These are phyloP conservation scores for Beta corolliflora DNA, from an alignment of 179 eudicot species.

Conservation along the genomic window DNA sequence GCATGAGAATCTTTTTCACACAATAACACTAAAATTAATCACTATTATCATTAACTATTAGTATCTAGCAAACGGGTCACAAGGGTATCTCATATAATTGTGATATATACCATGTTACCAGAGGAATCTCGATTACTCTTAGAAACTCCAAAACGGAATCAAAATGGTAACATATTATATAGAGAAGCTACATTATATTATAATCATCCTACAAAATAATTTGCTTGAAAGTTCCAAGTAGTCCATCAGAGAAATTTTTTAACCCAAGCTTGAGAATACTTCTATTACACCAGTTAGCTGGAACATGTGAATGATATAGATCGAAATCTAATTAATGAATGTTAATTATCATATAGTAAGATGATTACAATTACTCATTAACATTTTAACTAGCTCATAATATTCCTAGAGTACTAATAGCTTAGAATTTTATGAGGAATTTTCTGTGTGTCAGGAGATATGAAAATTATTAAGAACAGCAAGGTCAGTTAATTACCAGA, in stretches of 20 bases:
- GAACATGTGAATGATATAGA: slow-evolving; percentile 24
- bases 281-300: slow-evolving; percentile 17
- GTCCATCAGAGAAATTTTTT: not conserved
- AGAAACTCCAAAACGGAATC: not conserved
- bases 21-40: too few relatives aligned
- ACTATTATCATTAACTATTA: too few relatives aligned
- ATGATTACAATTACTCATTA: slow-evolving; percentile 1
- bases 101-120: too few relatives aligned
- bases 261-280: slow-evolving; percentile 2
- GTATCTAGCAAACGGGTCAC: too few relatives aligned
- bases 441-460: slow-evolving; percentile 6
- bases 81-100: too few relatives aligned
- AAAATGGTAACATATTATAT: not conserved
- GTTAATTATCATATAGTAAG: not conserved
- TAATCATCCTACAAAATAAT: not conserved
- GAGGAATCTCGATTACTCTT: not conserved
- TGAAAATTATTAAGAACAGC: not conserved
- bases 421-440: slow-evolving; percentile 3
- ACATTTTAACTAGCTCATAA: not conserved
- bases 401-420: slow-evolving; percentile 1
- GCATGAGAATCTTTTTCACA: too few relatives aligned
- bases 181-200: not conserved
- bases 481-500: not conserved
- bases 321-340: not conserved
- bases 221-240: slow-evolving; percentile 1